These are phyloP conservation scores for Chrysoporthe austroafricana DNA, from an alignment of 2,329 filamentous ascomycete genomes.

Conservation along the genomic window DNA sequence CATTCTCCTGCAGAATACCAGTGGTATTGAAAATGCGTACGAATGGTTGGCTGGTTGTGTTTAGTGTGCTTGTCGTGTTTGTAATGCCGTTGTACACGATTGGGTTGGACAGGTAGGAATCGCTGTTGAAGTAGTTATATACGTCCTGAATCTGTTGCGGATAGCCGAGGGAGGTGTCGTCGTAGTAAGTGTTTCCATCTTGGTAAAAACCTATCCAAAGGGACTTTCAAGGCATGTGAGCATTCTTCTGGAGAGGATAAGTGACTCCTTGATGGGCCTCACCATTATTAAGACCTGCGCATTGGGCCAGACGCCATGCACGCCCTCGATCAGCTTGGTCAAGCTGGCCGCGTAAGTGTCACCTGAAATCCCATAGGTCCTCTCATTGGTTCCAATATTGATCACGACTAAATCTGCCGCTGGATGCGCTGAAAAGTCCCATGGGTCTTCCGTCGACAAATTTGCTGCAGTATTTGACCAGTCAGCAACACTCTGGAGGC, in stretches of 20 bases:
- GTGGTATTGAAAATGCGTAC: conserved; percentile 66
- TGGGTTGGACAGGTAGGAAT: conserved; percentile 45
- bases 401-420: conserved; percentile 51
- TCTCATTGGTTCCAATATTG: conserved; percentile 53
- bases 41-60: conserved; percentile 46
- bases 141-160: conserved; percentile 54
- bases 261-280: conserved; percentile 22
- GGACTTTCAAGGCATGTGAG: conserved; percentile 39
- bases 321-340: conserved; percentile 49
- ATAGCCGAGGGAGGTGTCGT: conserved; percentile 47
- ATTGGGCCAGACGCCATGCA: conserved; percentile 51
- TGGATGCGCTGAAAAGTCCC: conserved; percentile 48
- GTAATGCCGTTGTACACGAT: conserved; percentile 45
- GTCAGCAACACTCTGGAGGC: neutral
- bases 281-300: conserved; percentile 51
- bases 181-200: conserved; percentile 53
- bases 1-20: conserved; percentile 65
- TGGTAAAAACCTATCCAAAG: conserved; percentile 59
- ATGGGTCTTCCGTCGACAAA: conserved; percentile 46
- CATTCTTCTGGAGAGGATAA: conserved; percentile 28
- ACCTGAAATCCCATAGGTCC: conserved; percentile 42
- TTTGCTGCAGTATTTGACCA: neutral
- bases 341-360: conserved; percentile 46
- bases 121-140: conserved; percentile 56
- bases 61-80: conserved; percentile 40